Evolutionary conservation across 495 filamentous ascomycete genomes (phyloP), one percentile per base, ranked within the genome.

Genomic region (Penicilliopsis zonata): DNA sequence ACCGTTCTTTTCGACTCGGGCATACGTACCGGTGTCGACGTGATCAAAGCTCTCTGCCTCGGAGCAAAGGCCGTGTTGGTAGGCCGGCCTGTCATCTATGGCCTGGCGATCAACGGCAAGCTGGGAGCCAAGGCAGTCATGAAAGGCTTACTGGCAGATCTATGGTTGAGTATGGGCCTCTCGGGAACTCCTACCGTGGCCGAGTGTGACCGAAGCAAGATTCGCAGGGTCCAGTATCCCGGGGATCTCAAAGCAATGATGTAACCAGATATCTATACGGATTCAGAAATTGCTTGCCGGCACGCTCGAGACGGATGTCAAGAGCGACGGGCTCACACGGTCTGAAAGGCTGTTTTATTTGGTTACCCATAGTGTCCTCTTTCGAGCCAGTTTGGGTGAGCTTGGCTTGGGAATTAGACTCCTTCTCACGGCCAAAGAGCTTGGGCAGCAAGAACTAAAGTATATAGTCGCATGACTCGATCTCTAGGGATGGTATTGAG

Each of bases 51-150:
- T 33, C 62, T 93, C 21, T 90, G 82, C 40, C 63, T 95, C 3
- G 87, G 87, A 24, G 87, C 86, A 4, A 82, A 74, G 50, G 86
- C 80, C n/a, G 86, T 93, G 0, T 76, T 88, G 12, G 84, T 94
- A 36, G 86, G 83, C 9, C 60, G 86, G 16, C 87, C 86, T 12
- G 85, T 87, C 53, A 63, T 94, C 42, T 94, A 85, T 49, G 86
- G 86, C 29, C 84, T 94, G 12, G 64, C 59, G 1, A 61, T 73
- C 20, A 62, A 59, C 18, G 76, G 76, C 6, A 60, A 69, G 35
- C 50, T 64, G 24, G 75, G 76, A 4, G 76, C 69, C 2, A 66
- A 65, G 36, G 59, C 72, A 33, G 70, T 78, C 2, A 37, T 78
- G 18, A 60, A 63, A 28, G 63, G 68, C 3, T 44, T 78, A 10